These are phyloP conservation scores for Lactifluus echinatus DNA, from an alignment of 768 basidiomycete genomes.

Conservation along the genomic window DNA sequence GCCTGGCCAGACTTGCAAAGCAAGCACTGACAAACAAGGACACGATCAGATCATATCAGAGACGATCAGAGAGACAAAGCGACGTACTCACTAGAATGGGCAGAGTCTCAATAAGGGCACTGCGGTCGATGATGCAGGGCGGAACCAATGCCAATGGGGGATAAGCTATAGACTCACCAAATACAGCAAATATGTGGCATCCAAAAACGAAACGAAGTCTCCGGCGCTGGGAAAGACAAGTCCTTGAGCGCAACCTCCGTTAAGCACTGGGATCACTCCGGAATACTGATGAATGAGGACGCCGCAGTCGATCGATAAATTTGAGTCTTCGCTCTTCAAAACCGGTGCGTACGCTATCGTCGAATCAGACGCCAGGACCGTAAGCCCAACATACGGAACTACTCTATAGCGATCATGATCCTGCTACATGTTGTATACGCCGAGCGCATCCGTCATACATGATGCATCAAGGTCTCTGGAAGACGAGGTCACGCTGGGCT, in stretches of 20 bases:
- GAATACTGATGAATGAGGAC: background rate
- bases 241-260: background rate
- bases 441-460: background rate
- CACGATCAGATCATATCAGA: background rate
- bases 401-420: background rate
- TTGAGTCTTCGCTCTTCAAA: background rate
- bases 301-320: conserved; percentile 2
- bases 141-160: background rate
- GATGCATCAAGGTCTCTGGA: background rate
- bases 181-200: background rate
- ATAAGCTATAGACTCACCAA: background rate
- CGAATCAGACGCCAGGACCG: background rate
- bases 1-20: background rate
- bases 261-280: background rate
- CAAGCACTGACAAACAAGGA: conserved; percentile 2
- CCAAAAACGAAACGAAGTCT: background rate
- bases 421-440: background rate
- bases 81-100: no score
- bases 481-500: background rate
- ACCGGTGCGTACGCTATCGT: background rate
- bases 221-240: background rate
- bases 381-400: background rate
- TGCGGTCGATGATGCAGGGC: background rate
- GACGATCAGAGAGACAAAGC: no score
- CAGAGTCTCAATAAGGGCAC: background rate